Conservation (phyloP, 768 basidiomycete species). For the Lyophyllum shimeji region DNA sequence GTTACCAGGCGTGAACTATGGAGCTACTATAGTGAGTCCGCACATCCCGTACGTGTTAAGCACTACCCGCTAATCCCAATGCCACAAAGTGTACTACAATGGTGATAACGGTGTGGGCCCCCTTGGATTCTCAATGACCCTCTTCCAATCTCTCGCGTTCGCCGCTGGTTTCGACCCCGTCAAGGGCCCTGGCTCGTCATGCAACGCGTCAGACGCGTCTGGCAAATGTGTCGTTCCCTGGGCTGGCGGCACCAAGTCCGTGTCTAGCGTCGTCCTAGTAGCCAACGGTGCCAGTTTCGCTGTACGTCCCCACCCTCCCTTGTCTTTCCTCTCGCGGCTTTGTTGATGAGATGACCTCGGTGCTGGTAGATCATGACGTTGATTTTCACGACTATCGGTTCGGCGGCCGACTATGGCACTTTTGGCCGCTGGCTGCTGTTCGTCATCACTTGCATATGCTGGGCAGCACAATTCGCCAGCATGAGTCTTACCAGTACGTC, state of each 20-base stretch:
- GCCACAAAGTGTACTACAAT: conserved; percentile 68
- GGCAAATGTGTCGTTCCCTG: conserved; percentile 80
- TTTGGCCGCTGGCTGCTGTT: conserved; percentile 83
- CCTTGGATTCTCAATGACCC: conserved; percentile 64
- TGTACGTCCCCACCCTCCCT: conserved; percentile 36
- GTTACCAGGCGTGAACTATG: conserved; percentile 76
- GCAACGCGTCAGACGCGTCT: conserved; percentile 52
- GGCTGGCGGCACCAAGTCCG: conserved; percentile 69
- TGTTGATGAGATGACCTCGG: neutral
- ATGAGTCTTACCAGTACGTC: conserved; percentile 68
- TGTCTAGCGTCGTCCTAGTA: conserved; percentile 75
- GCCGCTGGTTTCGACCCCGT: conserved; percentile 75
- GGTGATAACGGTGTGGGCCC: conserved; percentile 80
- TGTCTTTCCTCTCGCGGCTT: neutral
- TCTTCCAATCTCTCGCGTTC: conserved; percentile 71
- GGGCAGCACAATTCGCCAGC: conserved; percentile 78
- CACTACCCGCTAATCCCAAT: neutral
- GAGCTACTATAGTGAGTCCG: conserved; percentile 70
- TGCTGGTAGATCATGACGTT: conserved; percentile 66
- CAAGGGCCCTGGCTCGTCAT: conserved; percentile 69
- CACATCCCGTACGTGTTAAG: neutral
- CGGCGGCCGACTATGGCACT: conserved; percentile 70
- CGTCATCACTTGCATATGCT: conserved; percentile 68
- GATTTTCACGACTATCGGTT: conserved; percentile 79
- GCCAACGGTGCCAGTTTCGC: conserved; percentile 78